Evolutionary conservation across 2,329 filamentous ascomycete species (phyloP), one percentile per base, ranked within the genome.

Genomic region (Plenodomus lindquistii): DNA sequence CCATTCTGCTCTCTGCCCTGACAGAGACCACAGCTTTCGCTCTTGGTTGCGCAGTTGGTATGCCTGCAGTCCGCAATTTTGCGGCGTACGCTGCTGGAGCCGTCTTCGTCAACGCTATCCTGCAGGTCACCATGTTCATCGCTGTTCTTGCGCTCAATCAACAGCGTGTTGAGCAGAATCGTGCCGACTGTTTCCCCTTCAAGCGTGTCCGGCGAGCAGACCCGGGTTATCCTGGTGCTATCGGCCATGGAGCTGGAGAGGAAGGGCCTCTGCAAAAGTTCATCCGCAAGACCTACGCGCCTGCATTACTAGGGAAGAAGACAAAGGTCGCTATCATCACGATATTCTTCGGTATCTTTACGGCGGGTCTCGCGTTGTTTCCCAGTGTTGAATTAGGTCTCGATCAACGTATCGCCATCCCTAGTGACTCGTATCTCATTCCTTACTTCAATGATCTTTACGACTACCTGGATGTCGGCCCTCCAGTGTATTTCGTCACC

Each of bases 11-110:
- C 35, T 97, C 94, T 8, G 93, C 92, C n/a, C 81, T 89, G 27
- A 97, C 93, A 0, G 94, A 99, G 72, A 99, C 93, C 0, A 85
- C 92, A 19, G 92, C 93, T 2, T 99, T 99, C 71, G 87, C 91
- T 1, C 81, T 99, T 10, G 94, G 94, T 11, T 89, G 91, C 36
- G 93, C 94, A 52, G 95, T 97, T 6, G 92, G 92, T 40, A 99
- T 99, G 94, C 94, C 95, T 15, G 94, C 94, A 2, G 95, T 99
- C 37, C 85, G 91, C 54, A 99, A 99, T 73, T 99, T 99, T 73
- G 95, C 94, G 15, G 86, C 93, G 2, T 99, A 99, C 69, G 94
- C 94, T 11, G 92, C 94, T 2, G 94, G 94, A 42, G 94, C 94
- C 10, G 94, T 99, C 10, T 86, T 97, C 62, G 93, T 99, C 79